A percentile compares a stretch with the other conserved stretches of the same genome.
phyloP scores from a whole-genome alignment of 768 basidiomycete species.

The Lyophyllum decastes region DNA sequence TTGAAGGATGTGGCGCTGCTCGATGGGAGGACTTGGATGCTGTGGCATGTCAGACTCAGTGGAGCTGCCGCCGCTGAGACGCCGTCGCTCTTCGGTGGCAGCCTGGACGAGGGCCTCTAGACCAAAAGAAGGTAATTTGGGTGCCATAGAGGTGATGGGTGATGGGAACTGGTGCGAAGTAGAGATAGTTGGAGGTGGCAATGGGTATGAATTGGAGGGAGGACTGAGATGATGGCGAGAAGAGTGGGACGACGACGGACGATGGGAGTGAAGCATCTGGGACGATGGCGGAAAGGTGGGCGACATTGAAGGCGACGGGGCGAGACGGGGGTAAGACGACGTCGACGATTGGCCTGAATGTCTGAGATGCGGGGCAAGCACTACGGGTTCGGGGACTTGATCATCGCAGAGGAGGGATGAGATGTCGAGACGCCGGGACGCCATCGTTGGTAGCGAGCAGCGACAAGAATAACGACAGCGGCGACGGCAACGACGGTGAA shows the following conservation, averaged over 20 bases:
- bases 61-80: slow-evolving; percentile 38
- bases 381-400: slow-evolving; percentile 26
- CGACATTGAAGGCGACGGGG: slow-evolving; percentile 13
- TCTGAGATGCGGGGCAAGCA: slow-evolving; percentile 27
- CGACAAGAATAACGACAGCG: slow-evolving; percentile 1
- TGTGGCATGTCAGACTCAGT: slow-evolving; percentile 20
- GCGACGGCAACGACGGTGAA: background rate
- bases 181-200: slow-evolving; percentile 12
- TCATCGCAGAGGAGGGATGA: slow-evolving; percentile 72
- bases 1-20: slow-evolving; percentile 21
- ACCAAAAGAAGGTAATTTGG: slow-evolving; percentile 33
- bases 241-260: slow-evolving; percentile 13
- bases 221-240: slow-evolving; percentile 15
- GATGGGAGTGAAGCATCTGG: slow-evolving; percentile 15
- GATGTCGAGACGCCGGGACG: slow-evolving; percentile 72
- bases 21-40: slow-evolving; percentile 18
- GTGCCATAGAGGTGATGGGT: slow-evolving; percentile 19
- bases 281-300: slow-evolving; percentile 13
- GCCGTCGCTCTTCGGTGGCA: slow-evolving; percentile 64
- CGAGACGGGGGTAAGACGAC: slow-evolving; percentile 13
- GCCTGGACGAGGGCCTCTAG: slow-evolving; percentile 73
- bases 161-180: slow-evolving; percentile 15
- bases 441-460: slow-evolving; percentile 44
- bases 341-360: slow-evolving; percentile 18
- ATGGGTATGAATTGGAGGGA: slow-evolving; percentile 16